These are phyloP conservation scores for Xylariales sp. DNA, from an alignment of 2,329 filamentous ascomycete genomes.

Conservation along the genomic window DNA sequence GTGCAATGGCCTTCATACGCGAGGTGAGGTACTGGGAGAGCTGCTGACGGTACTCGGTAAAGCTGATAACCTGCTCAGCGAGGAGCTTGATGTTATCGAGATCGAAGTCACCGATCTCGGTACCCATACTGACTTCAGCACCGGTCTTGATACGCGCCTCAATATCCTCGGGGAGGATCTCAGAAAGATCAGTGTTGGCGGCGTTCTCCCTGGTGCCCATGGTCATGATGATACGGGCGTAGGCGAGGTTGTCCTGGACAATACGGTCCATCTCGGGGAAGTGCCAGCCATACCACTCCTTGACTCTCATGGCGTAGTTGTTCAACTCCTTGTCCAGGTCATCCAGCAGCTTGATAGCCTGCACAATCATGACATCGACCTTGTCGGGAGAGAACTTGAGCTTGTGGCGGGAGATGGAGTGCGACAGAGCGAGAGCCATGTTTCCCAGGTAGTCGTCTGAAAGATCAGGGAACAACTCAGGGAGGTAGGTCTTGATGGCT, in stretches of 20 bases:
- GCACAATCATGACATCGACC: slow-evolving; percentile 99
- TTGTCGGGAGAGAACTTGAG: slow-evolving; percentile 98
- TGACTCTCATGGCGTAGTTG: slow-evolving; percentile 97
- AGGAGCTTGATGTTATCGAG: slow-evolving; percentile 87
- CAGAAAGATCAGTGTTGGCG: slow-evolving; percentile 71
- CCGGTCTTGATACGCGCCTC: slow-evolving; percentile 88
- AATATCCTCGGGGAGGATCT: slow-evolving; percentile 92
- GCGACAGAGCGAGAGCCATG: slow-evolving; percentile 93
- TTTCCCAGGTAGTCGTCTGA: slow-evolving; percentile 81
- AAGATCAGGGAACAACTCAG: slow-evolving; percentile 86
- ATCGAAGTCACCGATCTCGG: slow-evolving; percentile 90
- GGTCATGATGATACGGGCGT: slow-evolving; percentile 79
- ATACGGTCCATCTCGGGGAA: slow-evolving; percentile 98
- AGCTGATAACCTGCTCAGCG: slow-evolving; percentile 88
- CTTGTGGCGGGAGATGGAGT: slow-evolving; percentile 95
- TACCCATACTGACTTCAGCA: slow-evolving; percentile 97
- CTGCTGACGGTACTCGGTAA: slow-evolving; percentile 85
- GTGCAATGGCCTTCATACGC: slow-evolving; percentile 95
- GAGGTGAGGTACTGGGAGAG: slow-evolving; percentile 85
- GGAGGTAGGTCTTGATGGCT: slow-evolving; percentile 85
- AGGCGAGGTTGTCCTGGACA: slow-evolving; percentile 94
- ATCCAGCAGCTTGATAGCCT: slow-evolving; percentile 89
- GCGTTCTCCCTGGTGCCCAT: slow-evolving; percentile 87
- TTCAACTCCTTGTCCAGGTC: slow-evolving; percentile 99
- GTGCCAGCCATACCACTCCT: slow-evolving; percentile 99